These are phyloP conservation scores for Blastobotrys malaysiensis DNA, from an alignment of 1,139 yeast species.

Conservation along the genomic window DNA sequence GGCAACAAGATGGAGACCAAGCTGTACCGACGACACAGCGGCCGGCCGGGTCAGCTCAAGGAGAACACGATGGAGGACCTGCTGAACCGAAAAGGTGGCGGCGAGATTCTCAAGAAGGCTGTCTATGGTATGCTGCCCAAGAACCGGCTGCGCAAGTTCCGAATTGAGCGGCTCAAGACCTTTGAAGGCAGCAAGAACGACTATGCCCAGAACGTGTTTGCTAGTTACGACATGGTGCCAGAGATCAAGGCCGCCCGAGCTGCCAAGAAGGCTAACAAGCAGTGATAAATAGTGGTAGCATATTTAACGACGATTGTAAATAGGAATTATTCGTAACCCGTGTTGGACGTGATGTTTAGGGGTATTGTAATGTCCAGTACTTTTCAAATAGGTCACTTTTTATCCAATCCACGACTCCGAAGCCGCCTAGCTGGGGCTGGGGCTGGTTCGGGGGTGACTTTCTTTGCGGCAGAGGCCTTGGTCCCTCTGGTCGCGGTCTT, in stretches of 20 bases:
- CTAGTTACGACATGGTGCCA: slow-evolving; percentile 69
- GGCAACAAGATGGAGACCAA: slow-evolving; percentile 82
- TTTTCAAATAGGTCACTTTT: neutral
- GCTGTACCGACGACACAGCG: slow-evolving; percentile 86
- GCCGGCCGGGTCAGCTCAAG: slow-evolving; percentile 85
- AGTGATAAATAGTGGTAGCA: neutral
- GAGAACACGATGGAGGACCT: slow-evolving; percentile 77
- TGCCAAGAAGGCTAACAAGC: slow-evolving; percentile 1
- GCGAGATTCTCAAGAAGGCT: slow-evolving; percentile 76
- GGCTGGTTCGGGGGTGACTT: neutral
- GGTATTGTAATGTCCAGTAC: neutral
- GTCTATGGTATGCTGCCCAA: slow-evolving; percentile 96
- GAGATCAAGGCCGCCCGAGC: slow-evolving; percentile 8
- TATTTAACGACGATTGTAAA: neutral
- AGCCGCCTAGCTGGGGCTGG: slow-evolving; percentile 1
- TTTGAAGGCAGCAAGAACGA: slow-evolving; percentile 89
- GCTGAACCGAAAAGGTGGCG: slow-evolving; percentile 74
- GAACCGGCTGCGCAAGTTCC: slow-evolving; percentile 69
- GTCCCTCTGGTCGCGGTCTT: neutral
- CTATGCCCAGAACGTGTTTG: slow-evolving; percentile 72
- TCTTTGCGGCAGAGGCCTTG: neutral
- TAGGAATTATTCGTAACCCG: neutral
- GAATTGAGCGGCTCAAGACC: slow-evolving; percentile 79
- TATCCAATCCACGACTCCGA: slow-evolving; percentile 2
- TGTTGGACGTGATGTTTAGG: neutral